Percentiles rank a stretch among this genome's conserved stretches.
phyloP scores from a whole-genome alignment of 1,284 basidiomycete genomes.

The Boletus sp. region DNA sequence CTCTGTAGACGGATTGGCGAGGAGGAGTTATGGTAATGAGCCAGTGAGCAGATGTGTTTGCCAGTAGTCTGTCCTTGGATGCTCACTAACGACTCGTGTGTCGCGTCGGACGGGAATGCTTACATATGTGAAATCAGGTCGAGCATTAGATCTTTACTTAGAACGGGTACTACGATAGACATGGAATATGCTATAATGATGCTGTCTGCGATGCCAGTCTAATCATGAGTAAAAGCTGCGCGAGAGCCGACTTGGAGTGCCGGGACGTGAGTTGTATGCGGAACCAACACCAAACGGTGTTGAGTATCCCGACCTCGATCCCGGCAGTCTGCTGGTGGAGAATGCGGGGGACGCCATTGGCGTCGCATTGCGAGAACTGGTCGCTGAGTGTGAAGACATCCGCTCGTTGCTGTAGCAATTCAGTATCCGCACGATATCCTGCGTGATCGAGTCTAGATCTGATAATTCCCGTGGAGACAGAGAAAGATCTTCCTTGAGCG shows the following conservation, averaged over 20 bases:
- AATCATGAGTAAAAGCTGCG: conserved; percentile 27
- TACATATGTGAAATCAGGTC: too few species aligned
- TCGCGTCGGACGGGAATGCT: too few species aligned
- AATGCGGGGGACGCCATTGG: conserved; percentile 49
- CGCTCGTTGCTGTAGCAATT: conserved; percentile 63
- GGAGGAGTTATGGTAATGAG: background rate
- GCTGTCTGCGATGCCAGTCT: conserved; percentile 4
- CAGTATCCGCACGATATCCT: conserved; percentile 69
- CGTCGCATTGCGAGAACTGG: conserved; percentile 62
- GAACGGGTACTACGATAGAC: too few species aligned
- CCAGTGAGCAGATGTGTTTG: background rate
- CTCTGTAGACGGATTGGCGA: background rate
- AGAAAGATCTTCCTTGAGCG: conserved; percentile 41
- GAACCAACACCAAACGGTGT: conserved; percentile 49
- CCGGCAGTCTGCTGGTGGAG: conserved; percentile 35
- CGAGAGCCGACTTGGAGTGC: conserved; percentile 56
- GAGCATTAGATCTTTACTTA: too few species aligned
- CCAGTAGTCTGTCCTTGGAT: too few species aligned
- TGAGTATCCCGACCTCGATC: conserved; percentile 48
- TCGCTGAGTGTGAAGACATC: conserved; percentile 48
- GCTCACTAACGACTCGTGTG: too few species aligned
- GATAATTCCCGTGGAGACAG: conserved; percentile 64
- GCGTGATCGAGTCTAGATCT: conserved; percentile 72
- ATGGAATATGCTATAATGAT: conserved; percentile 9
- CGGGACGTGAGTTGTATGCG: conserved; percentile 55